Conservation (phyloP, 352 stramenopile genomes). For the Phytophthora fragariaefolia region DNA sequence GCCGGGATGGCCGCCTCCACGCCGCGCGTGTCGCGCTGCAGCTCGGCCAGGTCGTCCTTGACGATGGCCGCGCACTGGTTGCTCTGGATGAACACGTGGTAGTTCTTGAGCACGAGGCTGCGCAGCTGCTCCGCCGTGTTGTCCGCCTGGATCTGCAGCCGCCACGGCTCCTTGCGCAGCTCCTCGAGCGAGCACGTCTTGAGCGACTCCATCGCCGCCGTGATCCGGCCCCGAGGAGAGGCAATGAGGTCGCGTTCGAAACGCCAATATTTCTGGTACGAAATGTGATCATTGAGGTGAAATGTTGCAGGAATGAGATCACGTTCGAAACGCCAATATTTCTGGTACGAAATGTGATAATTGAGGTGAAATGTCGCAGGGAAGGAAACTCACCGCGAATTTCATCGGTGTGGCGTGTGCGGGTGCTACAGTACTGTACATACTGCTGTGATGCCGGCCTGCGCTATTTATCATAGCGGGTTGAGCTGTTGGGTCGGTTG, state of each 20-base stretch:
- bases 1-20: conserved; percentile 60
- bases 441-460: too few relatives aligned
- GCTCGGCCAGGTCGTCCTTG: conserved; percentile 73
- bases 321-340: too few relatives aligned
- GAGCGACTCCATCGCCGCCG: conserved; percentile 41
- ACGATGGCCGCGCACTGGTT: conserved; percentile 87
- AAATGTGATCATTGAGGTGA: too few relatives aligned
- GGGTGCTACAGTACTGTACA: too few relatives aligned
- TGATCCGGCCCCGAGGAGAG: too few relatives aligned
- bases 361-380: background rate
- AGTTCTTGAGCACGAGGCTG: conserved; percentile 88
- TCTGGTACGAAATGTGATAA: background rate
- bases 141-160: conserved; percentile 84
- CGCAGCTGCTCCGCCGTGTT: conserved; percentile 79
- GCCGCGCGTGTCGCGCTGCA: conserved; percentile 71
- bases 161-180: conserved; percentile 86
- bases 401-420: too few relatives aligned
- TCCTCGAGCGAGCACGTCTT: conserved; percentile 76
- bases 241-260: too few relatives aligned
- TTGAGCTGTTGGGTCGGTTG: too few relatives aligned
- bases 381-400: too few relatives aligned
- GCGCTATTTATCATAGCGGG: too few relatives aligned
- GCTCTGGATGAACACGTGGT: conserved; percentile 92
- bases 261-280: too few relatives aligned
- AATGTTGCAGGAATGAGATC: too few relatives aligned